Conservation (phyloP, 2,329 filamentous ascomycete species). For the Alternaria rosae region DNA sequence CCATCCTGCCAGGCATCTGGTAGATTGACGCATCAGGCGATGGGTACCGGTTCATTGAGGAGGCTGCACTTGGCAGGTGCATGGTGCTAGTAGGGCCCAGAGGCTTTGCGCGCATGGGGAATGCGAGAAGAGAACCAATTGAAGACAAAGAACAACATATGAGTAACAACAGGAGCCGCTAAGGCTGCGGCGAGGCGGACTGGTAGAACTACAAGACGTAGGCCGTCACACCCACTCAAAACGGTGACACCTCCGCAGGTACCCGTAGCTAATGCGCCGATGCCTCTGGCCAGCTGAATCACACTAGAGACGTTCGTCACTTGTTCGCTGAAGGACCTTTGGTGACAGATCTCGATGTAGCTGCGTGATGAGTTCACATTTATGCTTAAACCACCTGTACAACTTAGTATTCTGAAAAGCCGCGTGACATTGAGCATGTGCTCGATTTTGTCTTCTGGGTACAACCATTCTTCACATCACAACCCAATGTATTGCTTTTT, state of each 20-base stretch:
- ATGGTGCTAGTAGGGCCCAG: slow-evolving; percentile 7
- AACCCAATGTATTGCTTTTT: not conserved
- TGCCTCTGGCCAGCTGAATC: not conserved
- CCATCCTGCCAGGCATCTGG: slow-evolving; percentile 80
- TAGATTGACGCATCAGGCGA: slow-evolving; percentile 46
- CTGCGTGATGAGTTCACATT: not conserved
- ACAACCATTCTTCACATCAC: not conserved
- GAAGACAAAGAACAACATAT: not conserved
- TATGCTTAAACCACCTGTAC: not conserved
- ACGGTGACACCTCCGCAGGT: slow-evolving; percentile 5
- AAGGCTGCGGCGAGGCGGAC: slow-evolving; percentile 3
- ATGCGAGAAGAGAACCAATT: not conserved
- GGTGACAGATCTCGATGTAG: not conserved
- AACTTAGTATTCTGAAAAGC: not conserved
- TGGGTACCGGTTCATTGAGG: not conserved
- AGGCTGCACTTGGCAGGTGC: not conserved
- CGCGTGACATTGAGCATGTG: not conserved
- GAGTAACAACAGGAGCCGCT: not conserved
- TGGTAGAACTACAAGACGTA: not conserved
- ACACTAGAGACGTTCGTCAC: not conserved
- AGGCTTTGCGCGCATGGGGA: not conserved
- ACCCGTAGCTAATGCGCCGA: not conserved
- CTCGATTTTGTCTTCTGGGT: not conserved
- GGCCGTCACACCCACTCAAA: slow-evolving; percentile 1
- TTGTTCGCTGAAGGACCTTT: not conserved